Evolutionary conservation across 2,329 filamentous ascomycete species (phyloP).

Genomic region (Aspergillus sp.): DNA sequence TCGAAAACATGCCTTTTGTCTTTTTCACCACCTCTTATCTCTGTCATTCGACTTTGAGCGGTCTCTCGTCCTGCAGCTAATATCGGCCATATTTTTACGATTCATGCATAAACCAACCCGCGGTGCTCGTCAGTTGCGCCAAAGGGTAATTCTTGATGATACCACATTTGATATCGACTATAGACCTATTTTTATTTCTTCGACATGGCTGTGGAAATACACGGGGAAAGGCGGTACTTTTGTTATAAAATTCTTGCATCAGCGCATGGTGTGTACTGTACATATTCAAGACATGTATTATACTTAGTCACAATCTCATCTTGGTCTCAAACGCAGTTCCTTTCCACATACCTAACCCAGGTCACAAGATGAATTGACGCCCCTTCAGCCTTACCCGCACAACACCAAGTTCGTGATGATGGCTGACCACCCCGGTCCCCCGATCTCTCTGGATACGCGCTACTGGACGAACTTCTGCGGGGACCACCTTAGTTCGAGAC

Average conservation of each 20-base stretch:
- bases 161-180: constrained; percentile 18
- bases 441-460: background rate
- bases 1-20: background rate
- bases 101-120: constrained; percentile 24
- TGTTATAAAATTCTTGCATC: constrained; percentile 17
- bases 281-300: constrained; percentile 10
- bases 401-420: background rate
- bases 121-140: constrained; percentile 1
- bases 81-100: constrained; percentile 26
- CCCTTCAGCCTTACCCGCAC: constrained; percentile 15
- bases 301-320: background rate
- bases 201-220: constrained; percentile 6
- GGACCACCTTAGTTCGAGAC: constrained; percentile 14
- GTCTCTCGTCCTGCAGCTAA: constrained; percentile 24
- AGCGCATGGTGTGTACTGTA: constrained; percentile 16
- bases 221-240: constrained; percentile 12
- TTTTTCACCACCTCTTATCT: background rate
- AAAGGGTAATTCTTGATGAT: constrained; percentile 21
- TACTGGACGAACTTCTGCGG: constrained; percentile 4
- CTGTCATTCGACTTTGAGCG: constrained; percentile 9
- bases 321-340: background rate
- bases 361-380: background rate
- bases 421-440: background rate
- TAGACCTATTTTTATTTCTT: constrained; percentile 20
- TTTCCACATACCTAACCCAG: background rate